Evolutionary conservation across 192 early-diverging fungal species (phyloP).

Genomic region (Dispira parvispora): DNA sequence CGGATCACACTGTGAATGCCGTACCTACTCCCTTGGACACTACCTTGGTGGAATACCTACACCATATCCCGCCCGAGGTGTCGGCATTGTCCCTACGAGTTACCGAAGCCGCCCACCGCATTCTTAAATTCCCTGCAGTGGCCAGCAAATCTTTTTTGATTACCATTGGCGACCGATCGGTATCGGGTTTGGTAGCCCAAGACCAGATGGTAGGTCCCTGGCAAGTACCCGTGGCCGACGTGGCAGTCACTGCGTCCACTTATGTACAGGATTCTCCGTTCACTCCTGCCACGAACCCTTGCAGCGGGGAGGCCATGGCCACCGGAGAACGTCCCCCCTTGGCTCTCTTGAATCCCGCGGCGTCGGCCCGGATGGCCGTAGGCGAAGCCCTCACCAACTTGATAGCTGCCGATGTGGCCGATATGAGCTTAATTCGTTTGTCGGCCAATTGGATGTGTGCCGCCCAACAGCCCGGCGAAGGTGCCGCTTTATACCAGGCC

Average conservation of each 20-base stretch:
- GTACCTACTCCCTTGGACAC: slow-evolving; percentile 38
- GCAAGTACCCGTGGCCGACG: slow-evolving; percentile 98
- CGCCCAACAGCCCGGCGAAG: slow-evolving; percentile 80
- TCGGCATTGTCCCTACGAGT: slow-evolving; percentile 21
- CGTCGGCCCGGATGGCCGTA: slow-evolving; percentile 94
- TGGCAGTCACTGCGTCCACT: slow-evolving; percentile 73
- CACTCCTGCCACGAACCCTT: slow-evolving; percentile 14
- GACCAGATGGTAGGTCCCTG: slow-evolving; percentile 99
- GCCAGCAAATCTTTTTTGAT: slow-evolving; percentile 91
- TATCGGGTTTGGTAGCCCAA: slow-evolving; percentile 86
- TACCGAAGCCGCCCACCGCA: slow-evolving; percentile 47
- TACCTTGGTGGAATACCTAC: slow-evolving; percentile 39
- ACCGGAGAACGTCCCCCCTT: slow-evolving; percentile 91
- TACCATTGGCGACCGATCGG: slow-evolving; percentile 93
- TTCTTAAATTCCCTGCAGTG: slow-evolving; percentile 75
- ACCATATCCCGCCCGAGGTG: slow-evolving; percentile 16
- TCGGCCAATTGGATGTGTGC: slow-evolving; percentile 99
- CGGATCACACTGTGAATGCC: slow-evolving; percentile 33
- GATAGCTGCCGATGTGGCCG: slow-evolving; percentile 65
- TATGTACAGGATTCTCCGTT: slow-evolving; percentile 36
- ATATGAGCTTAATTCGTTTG: slow-evolving; percentile 57
- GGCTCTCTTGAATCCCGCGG: slow-evolving; percentile 68
- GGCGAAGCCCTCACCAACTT: slow-evolving; percentile 87
- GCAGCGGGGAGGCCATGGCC: slow-evolving; percentile 90
- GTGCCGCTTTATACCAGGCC: slow-evolving; percentile 78